Evolutionary conservation across 202 grass and related monocot genomes (phyloP), one percentile per base, ranked within the genome.

Genomic region (Panicum hallii): DNA sequence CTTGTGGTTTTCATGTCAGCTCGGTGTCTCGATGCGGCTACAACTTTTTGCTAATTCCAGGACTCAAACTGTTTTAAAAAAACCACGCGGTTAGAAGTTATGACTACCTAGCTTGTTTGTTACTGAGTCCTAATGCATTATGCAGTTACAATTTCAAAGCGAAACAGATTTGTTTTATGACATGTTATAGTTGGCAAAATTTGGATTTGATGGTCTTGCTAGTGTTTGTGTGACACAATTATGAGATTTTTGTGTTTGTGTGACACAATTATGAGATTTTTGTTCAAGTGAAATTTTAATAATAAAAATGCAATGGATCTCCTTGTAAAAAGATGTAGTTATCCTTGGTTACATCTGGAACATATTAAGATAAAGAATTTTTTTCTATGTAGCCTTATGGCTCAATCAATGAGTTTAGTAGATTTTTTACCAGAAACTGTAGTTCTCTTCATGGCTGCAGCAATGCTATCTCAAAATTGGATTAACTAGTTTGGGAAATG

Each of bases 31-130:
- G 7, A 15, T 14, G 11, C 15, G 26, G 68, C 28, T 9, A 65
- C 22, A 32, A 6, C 8, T 36, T 49, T 63, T 65, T 67, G 58
- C 40, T 82, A 77, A 28, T 57, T 66, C 86, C 30, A 70, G 38
- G 64, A 81, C 48, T 54, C 20, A 22, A 44, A 73, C 30, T 36
- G 26, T 26, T 26, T 26, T 26, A 26, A 26, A 26, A 26, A 26
- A 26, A 26, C 26, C 26, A 26, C 15, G 0, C 65, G 47, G 23
- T 64, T 65, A 19, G 23, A 46, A 60, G 10, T 9, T 30, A 36
- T 55, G 5, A 38, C 22, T 13, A 19, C 9, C 23, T 22, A 13
- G 5, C 20, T 12, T 14, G 45, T 86, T 28, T 54, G 16, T 16
- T 47, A 30, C n/a, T 2, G 11, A 74, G 5, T 55, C 11, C 53